Evolutionary conservation across 164 flowering plant genomes (phyloP), one percentile per base, ranked within the genome.

Genomic region (Aristolochia fimbriata): DNA sequence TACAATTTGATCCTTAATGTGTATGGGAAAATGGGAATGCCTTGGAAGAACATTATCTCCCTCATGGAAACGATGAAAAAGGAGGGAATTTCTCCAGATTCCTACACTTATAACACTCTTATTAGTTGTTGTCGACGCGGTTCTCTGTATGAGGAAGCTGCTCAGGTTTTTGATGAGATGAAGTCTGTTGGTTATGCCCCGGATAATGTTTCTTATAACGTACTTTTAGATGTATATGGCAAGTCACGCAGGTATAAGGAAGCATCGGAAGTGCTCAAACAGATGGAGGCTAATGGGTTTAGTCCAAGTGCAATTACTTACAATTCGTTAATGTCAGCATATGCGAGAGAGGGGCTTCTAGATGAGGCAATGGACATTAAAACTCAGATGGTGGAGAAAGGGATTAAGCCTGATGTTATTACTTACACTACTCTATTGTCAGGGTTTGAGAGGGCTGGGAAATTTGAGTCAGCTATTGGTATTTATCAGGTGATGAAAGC

Each of bases 11-110:
- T 89, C 61, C 71, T 92, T 72, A 82, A 92, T 76, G 91, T 86
- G 45, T 87, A 83, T 74, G 96, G 98, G 43, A 92, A 89, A 68
- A 87, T 92, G 97, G 97, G 97, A 6, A 82, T 77, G 81, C 87
- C 91, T 20, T 90, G 99, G 98, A 71, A 62, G 68, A 76, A 68
- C 67, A 81, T 86, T 65, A 17, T 70, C 48, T 78, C 64, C 51
- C 62, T 88, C 54, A 79, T 86, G 20, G 83, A 86, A 11, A 68
- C 68, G n/a, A 93, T 93, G 94, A 87, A 77, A 81, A 69, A 62
- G 50, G 71, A 70, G 17, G 89, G 93, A 47, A 54, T 88, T 65
- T 57, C 62, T 4, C 96, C 91, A 0, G 97, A 93, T 80, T 73
- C 72, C n/a, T 93, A 85, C 59, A 86, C 97, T 3, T 93, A 82